Evolutionary conservation across 106 monocot genomes (phyloP), one percentile per base, ranked within the genome.

Genomic region (Phalaenopsis aphrodite): DNA sequence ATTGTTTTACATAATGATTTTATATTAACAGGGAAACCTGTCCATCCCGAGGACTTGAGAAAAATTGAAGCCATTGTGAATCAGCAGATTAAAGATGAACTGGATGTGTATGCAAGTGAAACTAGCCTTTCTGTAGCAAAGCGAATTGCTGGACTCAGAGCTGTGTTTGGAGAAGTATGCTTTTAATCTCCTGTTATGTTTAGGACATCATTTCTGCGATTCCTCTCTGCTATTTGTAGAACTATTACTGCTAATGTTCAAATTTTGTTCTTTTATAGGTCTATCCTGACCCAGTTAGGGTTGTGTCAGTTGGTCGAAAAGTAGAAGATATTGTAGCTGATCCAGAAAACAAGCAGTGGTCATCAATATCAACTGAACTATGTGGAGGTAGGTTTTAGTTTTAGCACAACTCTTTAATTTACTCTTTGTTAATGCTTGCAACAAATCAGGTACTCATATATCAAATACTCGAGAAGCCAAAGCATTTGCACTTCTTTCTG

Each of bases 21-120:
- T 5, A 56, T 45, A 78, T 24, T 81, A 67, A 83, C 89, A 98
- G 98, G 98, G 38, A 98, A 94, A 82, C 98, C 98, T 78, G 83
- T 98, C 81, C 79, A 87, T 39, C 92, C 97, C 7, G 90, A 94
- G 71, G 89, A 94, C 23, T 79, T 98, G 86, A 84, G 85, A 78
- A 94, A 94, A 82, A 98, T 98, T 79, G 97, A 98, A 85, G 85
- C 86, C 8, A 94, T 98, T 77, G 97, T 98, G 16, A 94, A 98
- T 81, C 79, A 92, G 58, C 97, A 94, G 76, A 98, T 98, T 78
- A 83, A 94, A 57, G 92, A 98, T 68, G 87, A 89, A 43, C 56
- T 98, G 56, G 90, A 88, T 85, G 97, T 98, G 17, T 98, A 80
- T 85, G 88, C 92, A 36, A 90, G 81, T 85, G 97, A 94, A 80